Base-by-base conservation (phyloP, 2,329 filamentous ascomycete species). In the Tolypocladium endophyticum region DNA sequence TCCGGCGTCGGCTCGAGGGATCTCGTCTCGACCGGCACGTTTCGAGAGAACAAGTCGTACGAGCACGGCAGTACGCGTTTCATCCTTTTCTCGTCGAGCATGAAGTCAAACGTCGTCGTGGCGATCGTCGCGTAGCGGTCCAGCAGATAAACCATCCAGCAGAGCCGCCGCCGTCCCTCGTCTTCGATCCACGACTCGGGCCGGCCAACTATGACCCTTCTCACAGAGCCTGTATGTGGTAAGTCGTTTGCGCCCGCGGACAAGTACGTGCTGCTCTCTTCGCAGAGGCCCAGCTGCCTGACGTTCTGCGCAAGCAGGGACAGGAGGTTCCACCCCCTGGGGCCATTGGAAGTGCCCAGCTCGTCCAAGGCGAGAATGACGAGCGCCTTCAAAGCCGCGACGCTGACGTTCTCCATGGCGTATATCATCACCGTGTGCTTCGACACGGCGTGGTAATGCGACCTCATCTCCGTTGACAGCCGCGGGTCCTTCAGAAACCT, bases 141-240 rank as follows among this genome's bases (percentile, higher is more conserved):
- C 11, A 78, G 69, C 16, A 77, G 70, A 55, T 77, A 78, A 0
- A 77, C 73, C 72, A 78, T 77, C 76, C 76, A 78, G 57, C 74
- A 76, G 0, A 77, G 65, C 2, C 76, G 70, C 4, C 76, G 64
- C 2, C 76, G 67, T 7, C 76, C 73, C 61, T 78, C 76, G 35
- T 78, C 76, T 57, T 78, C 76, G 35, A 78, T 76, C 74, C 75
- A 78, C 1, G 75, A 76, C 18, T 73, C 70, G 1, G 76, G 75
- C 7, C 69, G 70, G 3, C 70, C 68, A 8, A 70, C 68, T 1
- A 67, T 68, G 1, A 76, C 70, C 57, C 72, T 66, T 5, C 71
- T 69, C 5, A 74, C 65, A 0, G 74, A 73, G 0, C 71, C 74
- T 0, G 73, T 72, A 1, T 65, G 64, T 2, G 72, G 71, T 14